Percentiles rank a stretch among this genome's conserved stretches.
Conservation (phyloP, 208 protist species). For the Wallacemonas rigidus region DNA sequence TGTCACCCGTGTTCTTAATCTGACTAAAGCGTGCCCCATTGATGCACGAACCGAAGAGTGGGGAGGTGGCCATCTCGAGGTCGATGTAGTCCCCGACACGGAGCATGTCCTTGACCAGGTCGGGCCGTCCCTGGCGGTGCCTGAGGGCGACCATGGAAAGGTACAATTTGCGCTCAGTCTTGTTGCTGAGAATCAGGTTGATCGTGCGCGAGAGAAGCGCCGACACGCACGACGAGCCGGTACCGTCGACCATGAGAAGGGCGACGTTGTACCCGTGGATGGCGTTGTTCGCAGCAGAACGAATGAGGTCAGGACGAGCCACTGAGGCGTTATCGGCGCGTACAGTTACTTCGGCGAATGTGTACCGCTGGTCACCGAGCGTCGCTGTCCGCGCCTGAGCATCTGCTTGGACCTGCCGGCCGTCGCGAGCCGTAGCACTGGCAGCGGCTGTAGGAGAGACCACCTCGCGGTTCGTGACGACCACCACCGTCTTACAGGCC, state of each 20-base stretch:
- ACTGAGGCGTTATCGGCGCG: conserved; percentile 29
- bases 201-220: conserved; percentile 29
- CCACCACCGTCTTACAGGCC: conserved; percentile 12
- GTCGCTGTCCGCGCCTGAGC: conserved; percentile 22
- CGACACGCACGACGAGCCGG: conserved; percentile 15
- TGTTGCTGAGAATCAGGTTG: conserved; percentile 22
- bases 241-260: conserved; percentile 31
- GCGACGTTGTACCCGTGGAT: conserved; percentile 31
- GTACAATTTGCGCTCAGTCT: conserved; percentile 17
- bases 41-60: conserved; percentile 46
- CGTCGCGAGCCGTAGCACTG: background rate
- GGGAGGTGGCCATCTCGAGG: conserved; percentile 33
- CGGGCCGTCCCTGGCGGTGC: background rate
- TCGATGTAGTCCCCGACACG: conserved; percentile 28
- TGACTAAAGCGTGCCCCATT: conserved; percentile 33
- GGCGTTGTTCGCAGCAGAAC: conserved; percentile 24
- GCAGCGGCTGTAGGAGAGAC: conserved; percentile 16
- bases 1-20: conserved; percentile 25
- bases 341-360: conserved; percentile 30
- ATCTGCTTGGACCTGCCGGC: conserved; percentile 14
- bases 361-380: conserved; percentile 3
- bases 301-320: conserved; percentile 22
- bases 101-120: conserved; percentile 31
- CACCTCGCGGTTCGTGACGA: conserved; percentile 15
- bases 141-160: conserved; percentile 19